Conservation (phyloP, 495 filamentous ascomycete species). For the Filosporella fistucella region DNA sequence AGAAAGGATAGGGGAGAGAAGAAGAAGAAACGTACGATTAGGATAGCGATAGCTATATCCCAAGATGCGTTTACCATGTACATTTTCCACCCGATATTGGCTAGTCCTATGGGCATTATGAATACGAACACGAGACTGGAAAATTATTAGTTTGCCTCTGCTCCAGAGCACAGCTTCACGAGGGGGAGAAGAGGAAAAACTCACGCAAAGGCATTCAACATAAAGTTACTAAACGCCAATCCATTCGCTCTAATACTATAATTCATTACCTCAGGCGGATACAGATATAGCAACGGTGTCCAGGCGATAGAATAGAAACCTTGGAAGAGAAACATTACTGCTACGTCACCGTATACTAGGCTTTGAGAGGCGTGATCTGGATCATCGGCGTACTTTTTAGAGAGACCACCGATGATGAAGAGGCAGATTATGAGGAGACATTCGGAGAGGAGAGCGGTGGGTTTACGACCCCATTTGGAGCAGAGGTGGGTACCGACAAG, state of each 20-base stretch:
- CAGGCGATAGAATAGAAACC: constrained; percentile 56
- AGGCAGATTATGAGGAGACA: constrained; percentile 38
- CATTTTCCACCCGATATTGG: constrained; percentile 43
- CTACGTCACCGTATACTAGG: constrained; percentile 11
- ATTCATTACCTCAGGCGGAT: constrained; percentile 50
- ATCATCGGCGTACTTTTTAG: constrained; percentile 41
- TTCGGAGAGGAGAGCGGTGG: constrained; percentile 14
- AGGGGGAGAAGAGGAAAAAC: constrained; percentile 33
- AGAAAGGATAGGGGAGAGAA: not conserved
- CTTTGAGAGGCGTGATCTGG: constrained; percentile 18
- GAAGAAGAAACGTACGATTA: constrained; percentile 8
- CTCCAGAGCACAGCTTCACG: not conserved
- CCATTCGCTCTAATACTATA: constrained; percentile 47
- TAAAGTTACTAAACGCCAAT: constrained; percentile 38
- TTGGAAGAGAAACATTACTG: constrained; percentile 49
- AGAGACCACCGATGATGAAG: constrained; percentile 45
- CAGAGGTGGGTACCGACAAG: constrained; percentile 18
- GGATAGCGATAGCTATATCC: constrained; percentile 21
- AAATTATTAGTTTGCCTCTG: constrained; percentile 1
- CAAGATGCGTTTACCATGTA: constrained; percentile 31
- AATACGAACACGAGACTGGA: constrained; percentile 38
- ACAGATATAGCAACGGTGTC: constrained; percentile 55
- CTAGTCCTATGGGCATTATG: constrained; percentile 41
- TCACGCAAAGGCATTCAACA: constrained; percentile 45
- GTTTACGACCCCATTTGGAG: constrained; percentile 21